Percentiles rank a stretch among this genome's conserved stretches.
phyloP scores from a whole-genome alignment of 2,329 filamentous ascomycete species.

The Didymella sp. region DNA sequence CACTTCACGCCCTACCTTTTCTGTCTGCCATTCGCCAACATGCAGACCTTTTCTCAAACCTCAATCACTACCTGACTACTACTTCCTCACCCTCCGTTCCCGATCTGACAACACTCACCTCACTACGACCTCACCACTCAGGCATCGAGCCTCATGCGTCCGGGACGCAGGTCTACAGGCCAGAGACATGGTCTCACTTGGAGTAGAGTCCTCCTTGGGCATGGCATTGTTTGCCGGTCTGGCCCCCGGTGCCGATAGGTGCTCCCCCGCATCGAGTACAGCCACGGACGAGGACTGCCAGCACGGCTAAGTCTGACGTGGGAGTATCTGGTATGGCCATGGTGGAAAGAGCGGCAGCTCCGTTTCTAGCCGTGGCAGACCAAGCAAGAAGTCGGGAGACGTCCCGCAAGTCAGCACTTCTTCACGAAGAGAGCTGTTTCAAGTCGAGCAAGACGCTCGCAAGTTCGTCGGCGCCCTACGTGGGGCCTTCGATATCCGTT shows the following conservation, averaged over 20 bases:
- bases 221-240: constrained; percentile 20
- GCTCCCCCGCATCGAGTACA: constrained; percentile 4
- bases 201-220: constrained; percentile 10
- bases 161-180: constrained; percentile 5
- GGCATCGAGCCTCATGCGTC: constrained; percentile 5
- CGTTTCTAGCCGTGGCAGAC: not conserved
- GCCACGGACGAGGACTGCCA: constrained; percentile 11
- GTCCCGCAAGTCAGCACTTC: constrained; percentile 21
- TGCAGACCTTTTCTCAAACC: constrained; percentile 3
- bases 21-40: not conserved
- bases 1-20: not conserved
- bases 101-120: not conserved
- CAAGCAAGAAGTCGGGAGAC: constrained; percentile 23
- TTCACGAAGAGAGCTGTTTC: not conserved
- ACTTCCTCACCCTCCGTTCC: not conserved
- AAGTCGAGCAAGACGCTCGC: constrained; percentile 17
- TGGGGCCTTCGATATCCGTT: constrained; percentile 5
- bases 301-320: constrained; percentile 5
- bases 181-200: constrained; percentile 6
- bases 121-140: not conserved
- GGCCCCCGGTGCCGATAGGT: constrained; percentile 18
- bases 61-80: not conserved
- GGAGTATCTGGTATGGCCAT: constrained; percentile 9
- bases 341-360: constrained; percentile 5
- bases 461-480: constrained; percentile 1